Conservation (phyloP, 2,329 filamentous ascomycete genomes). For the Colletotrichum sp. region DNA sequence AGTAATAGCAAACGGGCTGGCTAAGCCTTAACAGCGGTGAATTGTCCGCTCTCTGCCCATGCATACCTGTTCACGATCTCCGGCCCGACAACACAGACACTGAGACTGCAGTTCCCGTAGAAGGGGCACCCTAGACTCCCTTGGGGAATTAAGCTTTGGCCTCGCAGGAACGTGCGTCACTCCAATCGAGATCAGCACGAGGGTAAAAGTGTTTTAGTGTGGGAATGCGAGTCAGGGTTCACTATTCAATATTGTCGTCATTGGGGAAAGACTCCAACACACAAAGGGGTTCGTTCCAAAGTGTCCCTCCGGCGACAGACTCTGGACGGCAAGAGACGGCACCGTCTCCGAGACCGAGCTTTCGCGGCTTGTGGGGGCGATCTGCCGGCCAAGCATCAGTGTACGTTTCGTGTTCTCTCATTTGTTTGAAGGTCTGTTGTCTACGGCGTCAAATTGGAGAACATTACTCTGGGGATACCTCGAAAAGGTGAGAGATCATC, state of each 20-base stretch:
- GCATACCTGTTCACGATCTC: neutral
- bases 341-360: neutral
- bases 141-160: neutral
- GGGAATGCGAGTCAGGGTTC: neutral
- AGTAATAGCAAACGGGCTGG: neutral
- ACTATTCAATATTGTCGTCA: neutral
- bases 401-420: neutral
- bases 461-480: neutral
- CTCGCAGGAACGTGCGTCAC: slow-evolving; percentile 12
- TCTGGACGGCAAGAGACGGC: neutral
- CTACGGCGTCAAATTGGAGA: no score
- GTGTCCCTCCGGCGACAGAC: neutral
- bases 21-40: neutral
- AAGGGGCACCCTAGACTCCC: neutral
- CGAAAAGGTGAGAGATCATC: neutral
- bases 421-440: neutral
- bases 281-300: neutral
- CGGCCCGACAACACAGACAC: neutral
- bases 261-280: neutral
- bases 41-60: neutral
- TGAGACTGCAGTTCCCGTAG: neutral
- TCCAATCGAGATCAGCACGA: slow-evolving; percentile 5
- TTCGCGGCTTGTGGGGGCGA: neutral
- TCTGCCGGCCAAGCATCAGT: neutral
- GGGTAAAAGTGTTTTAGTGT: neutral